Evolutionary conservation across 306 rosid species (phyloP).

Genomic region (Castanea sativa): DNA sequence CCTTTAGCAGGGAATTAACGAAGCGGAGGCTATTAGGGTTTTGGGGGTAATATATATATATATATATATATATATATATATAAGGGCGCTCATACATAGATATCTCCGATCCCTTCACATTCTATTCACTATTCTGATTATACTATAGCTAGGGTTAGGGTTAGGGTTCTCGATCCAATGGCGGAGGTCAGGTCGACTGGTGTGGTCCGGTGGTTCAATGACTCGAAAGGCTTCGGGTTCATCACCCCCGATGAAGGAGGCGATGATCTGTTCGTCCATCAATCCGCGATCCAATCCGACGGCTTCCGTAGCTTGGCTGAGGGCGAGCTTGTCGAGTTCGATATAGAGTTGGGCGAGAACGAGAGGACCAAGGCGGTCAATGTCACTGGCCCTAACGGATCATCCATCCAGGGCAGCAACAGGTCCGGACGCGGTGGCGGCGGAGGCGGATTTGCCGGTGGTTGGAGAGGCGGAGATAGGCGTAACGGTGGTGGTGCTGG

Average conservation of each 20-base stretch:
- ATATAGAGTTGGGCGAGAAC: constrained; percentile 51
- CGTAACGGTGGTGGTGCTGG: constrained; percentile 57
- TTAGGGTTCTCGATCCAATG: constrained; percentile 38
- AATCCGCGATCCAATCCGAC: constrained; percentile 81
- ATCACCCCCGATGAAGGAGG: constrained; percentile 75
- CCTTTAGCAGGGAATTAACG: too few species aligned
- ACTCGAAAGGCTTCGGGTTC: constrained; percentile 78
- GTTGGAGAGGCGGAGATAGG: constrained; percentile 56
- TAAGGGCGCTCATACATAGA: background rate
- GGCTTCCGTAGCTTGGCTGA: constrained; percentile 65
- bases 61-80: background rate
- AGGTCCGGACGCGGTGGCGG: constrained; percentile 29
- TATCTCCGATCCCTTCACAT: background rate
- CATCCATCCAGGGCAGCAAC: constrained; percentile 43
- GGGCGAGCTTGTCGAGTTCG: constrained; percentile 73
- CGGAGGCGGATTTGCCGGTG: constrained; percentile 39
- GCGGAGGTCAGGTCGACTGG: constrained; percentile 76
- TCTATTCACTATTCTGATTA: background rate
- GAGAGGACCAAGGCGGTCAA: constrained; percentile 80
- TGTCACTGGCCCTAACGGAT: constrained; percentile 66
- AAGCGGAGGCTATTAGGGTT: too few species aligned
- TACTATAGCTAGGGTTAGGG: background rate
- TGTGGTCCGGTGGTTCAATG: constrained; percentile 78
- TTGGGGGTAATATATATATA: background rate
- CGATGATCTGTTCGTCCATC: constrained; percentile 86